phyloP scores from a whole-genome alignment of 352 stramenopile species.

The Phytophthora macrochlamydospora region DNA sequence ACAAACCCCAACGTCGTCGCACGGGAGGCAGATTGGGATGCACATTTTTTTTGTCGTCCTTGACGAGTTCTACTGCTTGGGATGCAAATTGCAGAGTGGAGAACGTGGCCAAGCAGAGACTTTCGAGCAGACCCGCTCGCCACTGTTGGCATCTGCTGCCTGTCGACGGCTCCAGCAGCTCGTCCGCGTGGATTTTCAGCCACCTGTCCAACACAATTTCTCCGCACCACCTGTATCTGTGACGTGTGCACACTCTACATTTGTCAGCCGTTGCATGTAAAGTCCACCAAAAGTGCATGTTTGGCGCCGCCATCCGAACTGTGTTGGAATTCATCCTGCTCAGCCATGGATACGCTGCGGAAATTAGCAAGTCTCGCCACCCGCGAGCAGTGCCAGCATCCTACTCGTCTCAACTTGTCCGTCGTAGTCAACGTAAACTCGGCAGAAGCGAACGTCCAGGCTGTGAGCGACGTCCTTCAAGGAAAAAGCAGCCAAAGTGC shows the following conservation, averaged over 20 bases:
- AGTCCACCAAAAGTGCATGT: slow-evolving; percentile 8
- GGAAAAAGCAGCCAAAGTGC: slow-evolving; percentile 21
- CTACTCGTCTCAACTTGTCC: background rate
- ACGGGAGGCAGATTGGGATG: slow-evolving; percentile 33
- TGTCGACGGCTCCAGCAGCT: slow-evolving; percentile 3
- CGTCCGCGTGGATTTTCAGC: slow-evolving; percentile 18
- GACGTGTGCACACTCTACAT: slow-evolving; percentile 26
- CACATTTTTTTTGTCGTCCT: slow-evolving; percentile 20
- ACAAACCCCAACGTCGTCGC: slow-evolving; percentile 40
- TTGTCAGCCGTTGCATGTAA: slow-evolving; percentile 5
- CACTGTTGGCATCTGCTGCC: background rate
- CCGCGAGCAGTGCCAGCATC: slow-evolving; percentile 20
- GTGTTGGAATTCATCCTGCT: slow-evolving; percentile 19
- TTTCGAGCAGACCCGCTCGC: slow-evolving; percentile 8
- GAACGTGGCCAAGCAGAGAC: no score
- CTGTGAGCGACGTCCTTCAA: slow-evolving; percentile 4
- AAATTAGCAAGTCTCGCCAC: background rate
- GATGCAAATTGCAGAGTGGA: background rate
- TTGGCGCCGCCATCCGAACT: slow-evolving; percentile 15
- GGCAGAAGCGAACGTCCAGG: slow-evolving; percentile 9
- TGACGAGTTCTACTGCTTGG: background rate
- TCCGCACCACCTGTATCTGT: slow-evolving; percentile 12
- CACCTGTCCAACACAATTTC: slow-evolving; percentile 17
- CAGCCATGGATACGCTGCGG: background rate
- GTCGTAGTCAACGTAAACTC: background rate